Evolutionary conservation across 2,329 filamentous ascomycete genomes (phyloP).

Genomic region (Tolypocladium tropicale): DNA sequence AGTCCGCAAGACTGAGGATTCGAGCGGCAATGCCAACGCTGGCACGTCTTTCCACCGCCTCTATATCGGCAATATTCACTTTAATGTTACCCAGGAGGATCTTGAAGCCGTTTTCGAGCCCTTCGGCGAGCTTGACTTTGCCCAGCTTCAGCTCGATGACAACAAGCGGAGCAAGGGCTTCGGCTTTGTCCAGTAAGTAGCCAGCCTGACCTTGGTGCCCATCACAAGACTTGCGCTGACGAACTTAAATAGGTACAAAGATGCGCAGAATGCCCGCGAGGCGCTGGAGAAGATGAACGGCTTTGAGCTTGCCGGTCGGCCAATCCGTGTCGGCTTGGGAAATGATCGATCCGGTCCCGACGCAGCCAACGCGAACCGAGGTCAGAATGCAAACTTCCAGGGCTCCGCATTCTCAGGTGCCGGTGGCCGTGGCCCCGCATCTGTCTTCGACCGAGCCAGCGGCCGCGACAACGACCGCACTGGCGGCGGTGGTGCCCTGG

Average conservation of each 20-base stretch:
- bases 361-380: slow-evolving; percentile 83
- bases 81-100: slow-evolving; percentile 95
- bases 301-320: slow-evolving; percentile 93
- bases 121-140: slow-evolving; percentile 95
- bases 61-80: slow-evolving; percentile 98
- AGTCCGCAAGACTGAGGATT: slow-evolving; percentile 69
- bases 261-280: slow-evolving; percentile 83
- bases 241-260: slow-evolving; percentile 58
- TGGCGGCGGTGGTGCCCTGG: slow-evolving; percentile 83
- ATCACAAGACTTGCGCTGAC: not conserved
- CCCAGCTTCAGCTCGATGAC: slow-evolving; percentile 95
- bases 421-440: slow-evolving; percentile 74
- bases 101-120: slow-evolving; percentile 94
- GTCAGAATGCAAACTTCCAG: slow-evolving; percentile 73
- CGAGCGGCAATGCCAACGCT: slow-evolving; percentile 63
- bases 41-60: slow-evolving; percentile 93
- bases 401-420: slow-evolving; percentile 86
- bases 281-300: slow-evolving; percentile 99
- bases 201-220: not conserved
- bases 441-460: slow-evolving; percentile 84
- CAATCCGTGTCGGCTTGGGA: slow-evolving; percentile 95
- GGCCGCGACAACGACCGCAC: slow-evolving; percentile 84
- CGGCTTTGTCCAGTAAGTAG: slow-evolving; percentile 94
- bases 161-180: slow-evolving; percentile 84
- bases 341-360: slow-evolving; percentile 99